A percentile compares a stretch with the other conserved stretches of the same genome.
phyloP scores from a whole-genome alignment of 768 basidiomycete species.

The Pisolithus orientalis region DNA sequence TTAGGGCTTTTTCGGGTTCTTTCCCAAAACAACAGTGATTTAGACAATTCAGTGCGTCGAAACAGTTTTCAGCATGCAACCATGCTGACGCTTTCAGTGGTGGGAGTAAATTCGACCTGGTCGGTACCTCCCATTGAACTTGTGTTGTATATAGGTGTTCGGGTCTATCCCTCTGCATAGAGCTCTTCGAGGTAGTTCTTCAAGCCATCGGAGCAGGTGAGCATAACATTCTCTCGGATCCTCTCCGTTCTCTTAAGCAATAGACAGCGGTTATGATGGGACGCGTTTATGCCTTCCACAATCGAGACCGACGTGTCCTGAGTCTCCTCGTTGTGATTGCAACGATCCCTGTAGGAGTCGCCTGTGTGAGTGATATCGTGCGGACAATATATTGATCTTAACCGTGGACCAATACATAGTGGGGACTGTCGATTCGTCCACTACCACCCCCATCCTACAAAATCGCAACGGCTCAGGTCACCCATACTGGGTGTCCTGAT shows the following conservation, averaged over 20 bases:
- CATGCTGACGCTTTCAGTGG: background rate
- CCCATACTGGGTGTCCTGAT: background rate
- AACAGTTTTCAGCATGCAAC: background rate
- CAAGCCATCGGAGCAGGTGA: background rate
- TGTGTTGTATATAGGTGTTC: background rate
- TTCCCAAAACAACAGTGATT: constrained; percentile 1
- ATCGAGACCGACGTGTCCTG: background rate
- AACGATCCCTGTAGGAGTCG: no score
- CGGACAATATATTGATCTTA: no score
- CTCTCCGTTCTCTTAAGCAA: background rate
- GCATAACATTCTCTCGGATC: background rate
- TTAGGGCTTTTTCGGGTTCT: constrained; percentile 33
- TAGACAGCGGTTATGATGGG: background rate
- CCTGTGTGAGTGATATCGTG: no score
- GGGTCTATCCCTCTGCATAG: background rate
- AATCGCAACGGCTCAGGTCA: no score
- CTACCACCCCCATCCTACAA: no score
- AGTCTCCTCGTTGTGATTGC: background rate
- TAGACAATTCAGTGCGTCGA: background rate
- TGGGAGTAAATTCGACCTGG: background rate
- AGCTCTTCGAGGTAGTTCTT: background rate
- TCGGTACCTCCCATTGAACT: background rate
- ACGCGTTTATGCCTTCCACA: background rate
- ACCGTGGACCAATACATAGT: no score
- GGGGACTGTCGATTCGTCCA: no score